Percentiles rank a stretch among this genome's conserved stretches.
Conservation (phyloP, 495 filamentous ascomycete genomes). For the Durotheca rogersii region DNA sequence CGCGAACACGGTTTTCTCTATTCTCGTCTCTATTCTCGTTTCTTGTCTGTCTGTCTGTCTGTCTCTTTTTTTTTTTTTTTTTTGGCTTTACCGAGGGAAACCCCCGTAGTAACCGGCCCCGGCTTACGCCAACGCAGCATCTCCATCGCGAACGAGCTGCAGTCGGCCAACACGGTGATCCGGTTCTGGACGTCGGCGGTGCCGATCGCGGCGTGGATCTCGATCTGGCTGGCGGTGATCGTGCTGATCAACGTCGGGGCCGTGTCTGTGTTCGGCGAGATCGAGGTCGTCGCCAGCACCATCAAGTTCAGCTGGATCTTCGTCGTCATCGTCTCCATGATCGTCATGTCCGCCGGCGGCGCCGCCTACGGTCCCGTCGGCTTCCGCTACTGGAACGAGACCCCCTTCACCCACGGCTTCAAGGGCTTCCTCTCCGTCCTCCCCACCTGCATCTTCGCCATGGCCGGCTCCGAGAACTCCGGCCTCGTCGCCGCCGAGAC, state of each 20-base stretch:
- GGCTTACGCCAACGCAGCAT: constrained; percentile 39
- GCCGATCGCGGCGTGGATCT: constrained; percentile 52
- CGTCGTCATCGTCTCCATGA: constrained; percentile 61
- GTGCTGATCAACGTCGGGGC: constrained; percentile 63
- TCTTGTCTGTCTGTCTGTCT: too few species aligned
- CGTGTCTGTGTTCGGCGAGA: constrained; percentile 63
- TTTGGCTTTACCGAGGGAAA: neutral
- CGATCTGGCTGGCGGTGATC: constrained; percentile 64
- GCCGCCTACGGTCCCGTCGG: constrained; percentile 42
- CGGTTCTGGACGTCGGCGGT: constrained; percentile 59
- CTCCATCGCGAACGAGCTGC: constrained; percentile 64
- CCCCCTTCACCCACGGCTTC: constrained; percentile 60
- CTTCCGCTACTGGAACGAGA: constrained; percentile 52
- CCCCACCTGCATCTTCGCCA: constrained; percentile 63
- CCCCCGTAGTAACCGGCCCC: neutral
- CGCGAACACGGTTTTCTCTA: too few species aligned
- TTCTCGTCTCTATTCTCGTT: too few species aligned
- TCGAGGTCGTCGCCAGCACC: constrained; percentile 63
- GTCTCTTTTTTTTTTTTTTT: neutral
- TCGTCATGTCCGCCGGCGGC: constrained; percentile 61
- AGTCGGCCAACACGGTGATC: constrained; percentile 63
- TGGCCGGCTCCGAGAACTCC: constrained; percentile 59
- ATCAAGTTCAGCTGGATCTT: constrained; percentile 64
- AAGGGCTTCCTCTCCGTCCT: constrained; percentile 62
- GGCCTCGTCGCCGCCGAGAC: constrained; percentile 63